Base-by-base conservation (phyloP, 2,329 filamentous ascomycete genomes). In the Leptoxyphium fumago region DNA sequence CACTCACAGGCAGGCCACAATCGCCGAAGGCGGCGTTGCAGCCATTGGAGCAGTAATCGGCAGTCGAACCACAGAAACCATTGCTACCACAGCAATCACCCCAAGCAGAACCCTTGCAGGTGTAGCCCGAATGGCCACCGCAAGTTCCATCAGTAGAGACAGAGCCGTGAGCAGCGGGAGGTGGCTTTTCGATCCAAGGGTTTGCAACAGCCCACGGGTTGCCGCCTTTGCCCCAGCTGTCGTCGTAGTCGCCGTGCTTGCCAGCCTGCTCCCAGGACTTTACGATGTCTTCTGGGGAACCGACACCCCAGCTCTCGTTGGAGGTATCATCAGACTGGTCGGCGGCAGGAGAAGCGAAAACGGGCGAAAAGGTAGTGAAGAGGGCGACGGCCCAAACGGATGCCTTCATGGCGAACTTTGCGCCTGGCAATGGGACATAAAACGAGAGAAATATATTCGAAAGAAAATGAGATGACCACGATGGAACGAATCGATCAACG, bases 1-100 rank as follows among this genome's bases (percentile, higher is more conserved):
- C 15, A 36, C 32, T 9, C 3, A 15, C 32, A 4, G 32, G 13
- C 32, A 36, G 13, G 15, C 15, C 32, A 15, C 32, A 36, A 13
- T 13, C 32, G 15, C 32, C 38, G 11, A 40, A 40, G 3, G 38
- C 14, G 5, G 13, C 18, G 38, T 65, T 61, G 14, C 65, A 68
- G 21, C 61, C 61, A 18, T 59, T 62, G 17, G 57, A 53, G 50
- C 71, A 76, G 7, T 69, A 64, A 15, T 57, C 46, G 50, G 57
- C 43, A 57, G 61, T n/a, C 34, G 45, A 51, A 13, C 61, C 61
- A 43, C 61, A 63, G 54, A 55, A 62, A 29, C 59, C 59, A 45
- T 59, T 55, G 41, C 57, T 58, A 10, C 55, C 59, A 45, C 61
- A 63, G 49, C 61, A 63, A 39, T 51, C 45, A 18, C 60, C 61